Evolutionary conservation across 495 filamentous ascomycete genomes (phyloP).

Genomic region (Podospora appendiculata): DNA sequence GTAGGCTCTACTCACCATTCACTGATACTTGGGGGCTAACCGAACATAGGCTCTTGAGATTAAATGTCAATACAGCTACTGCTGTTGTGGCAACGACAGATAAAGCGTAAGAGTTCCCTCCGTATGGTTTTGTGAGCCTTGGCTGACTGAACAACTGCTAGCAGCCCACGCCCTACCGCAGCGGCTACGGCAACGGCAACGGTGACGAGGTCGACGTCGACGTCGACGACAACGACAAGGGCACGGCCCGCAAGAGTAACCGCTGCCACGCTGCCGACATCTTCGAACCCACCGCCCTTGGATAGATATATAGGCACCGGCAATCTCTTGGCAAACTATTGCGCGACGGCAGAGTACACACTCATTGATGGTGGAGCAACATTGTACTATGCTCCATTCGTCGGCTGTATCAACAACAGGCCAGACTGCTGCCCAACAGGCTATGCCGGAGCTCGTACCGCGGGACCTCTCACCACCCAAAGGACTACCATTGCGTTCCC

Average conservation of each 20-base stretch:
- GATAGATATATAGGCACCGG: not conserved
- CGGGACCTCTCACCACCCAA: not conserved
- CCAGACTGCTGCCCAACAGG: constrained; percentile 13
- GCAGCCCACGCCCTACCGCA: no score
- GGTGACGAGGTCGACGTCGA: no score
- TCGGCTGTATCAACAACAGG: constrained; percentile 13
- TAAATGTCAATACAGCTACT: no score
- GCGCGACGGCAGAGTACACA: constrained; percentile 11
- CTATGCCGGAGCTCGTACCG: not conserved
- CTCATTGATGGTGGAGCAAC: constrained; percentile 10
- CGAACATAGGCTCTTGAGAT: no score
- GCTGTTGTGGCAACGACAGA: no score
- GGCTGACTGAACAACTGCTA: no score
- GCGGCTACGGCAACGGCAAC: no score
- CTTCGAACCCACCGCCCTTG: not conserved
- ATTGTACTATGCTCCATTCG: constrained; percentile 11
- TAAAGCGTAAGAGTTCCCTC: no score
- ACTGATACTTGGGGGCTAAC: no score
- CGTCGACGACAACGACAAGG: no score
- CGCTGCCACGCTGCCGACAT: not conserved
- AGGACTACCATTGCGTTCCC: constrained; percentile 4
- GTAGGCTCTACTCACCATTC: no score
- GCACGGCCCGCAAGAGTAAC: not conserved
- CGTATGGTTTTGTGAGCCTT: no score
- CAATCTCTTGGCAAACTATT: constrained; percentile 3